These are phyloP conservation scores for Suhomyces xylopsoci DNA, from an alignment of 805 yeast species.

Conservation along the genomic window DNA sequence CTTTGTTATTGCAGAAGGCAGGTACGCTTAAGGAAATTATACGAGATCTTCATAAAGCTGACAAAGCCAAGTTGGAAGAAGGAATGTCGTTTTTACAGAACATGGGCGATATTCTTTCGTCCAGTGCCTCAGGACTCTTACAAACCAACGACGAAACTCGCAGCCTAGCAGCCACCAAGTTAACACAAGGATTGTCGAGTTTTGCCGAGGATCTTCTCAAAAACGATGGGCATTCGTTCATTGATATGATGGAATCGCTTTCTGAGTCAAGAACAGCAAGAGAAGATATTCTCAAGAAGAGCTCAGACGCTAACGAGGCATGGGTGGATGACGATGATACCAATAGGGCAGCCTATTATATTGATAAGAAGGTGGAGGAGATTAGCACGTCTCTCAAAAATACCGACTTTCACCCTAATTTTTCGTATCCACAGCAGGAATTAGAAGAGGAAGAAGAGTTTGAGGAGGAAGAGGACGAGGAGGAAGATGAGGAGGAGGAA, in stretches of 20 bases:
- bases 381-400: neutral
- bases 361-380: neutral
- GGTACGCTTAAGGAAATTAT: conserved; percentile 25
- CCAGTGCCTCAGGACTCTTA: conserved; percentile 8
- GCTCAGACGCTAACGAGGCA: conserved; percentile 11
- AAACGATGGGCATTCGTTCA: conserved; percentile 73
- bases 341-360: neutral
- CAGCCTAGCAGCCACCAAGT: conserved; percentile 16
- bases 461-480: conserved; percentile 32
- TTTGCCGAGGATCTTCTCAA: conserved; percentile 77
- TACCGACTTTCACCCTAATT: neutral
- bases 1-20: conserved; percentile 23
- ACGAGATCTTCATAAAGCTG: conserved; percentile 23
- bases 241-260: conserved; percentile 75
- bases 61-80: conserved; percentile 23
- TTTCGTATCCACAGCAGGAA: neutral
- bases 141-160: conserved; percentile 1
- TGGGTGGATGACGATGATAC: conserved; percentile 22
- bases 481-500: conserved; percentile 7
- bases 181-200: conserved; percentile 24
- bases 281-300: conserved; percentile 20
- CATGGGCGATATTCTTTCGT: conserved; percentile 19
- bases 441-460: neutral
- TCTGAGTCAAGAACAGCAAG: conserved; percentile 48
- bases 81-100: conserved; percentile 22